Conservation (phyloP, 2,329 filamentous ascomycete genomes). For the Exophiala mesophila region DNA sequence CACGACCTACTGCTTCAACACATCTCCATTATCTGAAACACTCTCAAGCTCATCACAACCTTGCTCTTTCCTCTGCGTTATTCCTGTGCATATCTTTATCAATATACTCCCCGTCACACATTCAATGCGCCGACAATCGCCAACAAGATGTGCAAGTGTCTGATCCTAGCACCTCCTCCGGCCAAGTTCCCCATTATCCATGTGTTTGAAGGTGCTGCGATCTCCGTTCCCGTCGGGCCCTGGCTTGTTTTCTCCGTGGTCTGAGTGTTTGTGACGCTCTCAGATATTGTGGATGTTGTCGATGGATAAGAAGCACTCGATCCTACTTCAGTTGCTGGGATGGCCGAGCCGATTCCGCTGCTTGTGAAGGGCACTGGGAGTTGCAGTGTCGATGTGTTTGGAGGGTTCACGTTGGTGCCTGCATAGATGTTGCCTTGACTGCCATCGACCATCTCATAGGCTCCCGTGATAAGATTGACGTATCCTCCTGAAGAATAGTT, state of each 20-base stretch:
- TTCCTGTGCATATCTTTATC: no score
- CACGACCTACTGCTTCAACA: no score
- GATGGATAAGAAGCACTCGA: constrained; percentile 17
- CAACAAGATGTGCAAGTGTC: no score
- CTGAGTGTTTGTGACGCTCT: neutral
- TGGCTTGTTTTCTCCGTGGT: neutral
- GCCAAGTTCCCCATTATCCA: no score
- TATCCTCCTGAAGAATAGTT: constrained; percentile 32
- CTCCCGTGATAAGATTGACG: constrained; percentile 43
- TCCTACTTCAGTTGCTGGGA: constrained; percentile 42
- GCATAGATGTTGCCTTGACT: constrained; percentile 44
- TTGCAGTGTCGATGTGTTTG: constrained; percentile 41
- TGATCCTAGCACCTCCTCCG: no score
- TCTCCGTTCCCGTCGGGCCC: no score
- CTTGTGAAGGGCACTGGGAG: constrained; percentile 45
- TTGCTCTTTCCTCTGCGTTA: no score
- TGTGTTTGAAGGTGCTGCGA: neutral
- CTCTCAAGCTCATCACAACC: no score
- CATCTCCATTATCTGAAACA: no score
- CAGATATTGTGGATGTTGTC: neutral
- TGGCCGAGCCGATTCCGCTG: constrained; percentile 42
- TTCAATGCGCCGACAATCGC: no score
- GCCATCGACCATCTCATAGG: constrained; percentile 38
- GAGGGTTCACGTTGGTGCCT: constrained; percentile 31
- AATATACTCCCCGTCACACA: no score